Evolutionary conservation across 371 early-diverging fungal species (phyloP), one percentile per base, ranked within the genome.

Genomic region (Mucor irregularis): DNA sequence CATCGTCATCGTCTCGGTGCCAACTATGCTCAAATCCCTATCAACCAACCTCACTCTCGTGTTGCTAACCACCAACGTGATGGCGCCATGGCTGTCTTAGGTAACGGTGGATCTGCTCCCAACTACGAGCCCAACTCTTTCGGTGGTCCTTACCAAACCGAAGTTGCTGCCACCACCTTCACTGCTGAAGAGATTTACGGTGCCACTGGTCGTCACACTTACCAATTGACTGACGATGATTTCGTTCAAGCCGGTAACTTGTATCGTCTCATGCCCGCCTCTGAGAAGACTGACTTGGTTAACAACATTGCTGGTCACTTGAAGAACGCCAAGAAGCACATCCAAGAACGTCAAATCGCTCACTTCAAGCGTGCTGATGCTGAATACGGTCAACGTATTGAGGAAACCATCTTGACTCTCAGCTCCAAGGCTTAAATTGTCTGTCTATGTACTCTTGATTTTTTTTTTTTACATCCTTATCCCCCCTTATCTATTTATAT

Each of bases 41-140:
- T 91, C 75, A 91, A 91, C 70, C 76, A 74, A 45, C 85, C 90
- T 24, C 54, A 63, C 6, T 51, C 51, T 19, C 72, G 70, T 38
- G 78, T 82, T 29, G 63, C 66, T 64, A 79, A 84, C 72, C 76
- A 89, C 47, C 89, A 89, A 66, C 85, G 90, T 50, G 92, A 88
- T 64, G 92, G 71, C 13, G 30, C 5, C 6, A 71, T 71, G 72
- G 56, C 72, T 33, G 58, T 84, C 47, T 74, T 77, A 49, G 90
- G 86, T 47, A 89, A 90, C 66, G 84, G 85, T 38, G 90, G 90
- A 34, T 53, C 74, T 33, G 67, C 63, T 50, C 87, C 87, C 59
- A 92, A 90, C 80, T 91, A 92, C 58, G 89, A 90, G 66, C 90
- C 91, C 66, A 90, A 87, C 77, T 74, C 81, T 11, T 76, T 80